Conservation (phyloP, 306 rosid genomes). For the Quercus cerris region DNA sequence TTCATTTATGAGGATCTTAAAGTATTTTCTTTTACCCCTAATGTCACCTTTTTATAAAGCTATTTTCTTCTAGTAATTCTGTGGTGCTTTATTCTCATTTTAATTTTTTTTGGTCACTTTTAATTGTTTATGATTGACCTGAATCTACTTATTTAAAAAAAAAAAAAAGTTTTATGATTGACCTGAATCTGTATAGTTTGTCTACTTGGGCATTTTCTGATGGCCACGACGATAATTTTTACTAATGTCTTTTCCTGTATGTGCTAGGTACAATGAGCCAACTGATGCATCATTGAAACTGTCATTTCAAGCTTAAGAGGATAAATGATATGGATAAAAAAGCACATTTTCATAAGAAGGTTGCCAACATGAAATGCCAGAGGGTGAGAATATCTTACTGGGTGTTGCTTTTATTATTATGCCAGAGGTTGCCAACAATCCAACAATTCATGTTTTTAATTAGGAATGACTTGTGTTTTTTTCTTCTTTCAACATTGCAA, state of each 20-base stretch:
- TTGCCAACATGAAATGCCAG: slow-evolving; percentile 64
- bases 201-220: neutral
- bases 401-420: neutral
- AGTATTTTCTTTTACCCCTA: neutral
- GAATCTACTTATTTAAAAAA: too few species aligned
- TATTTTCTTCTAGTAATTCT: neutral
- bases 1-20: neutral
- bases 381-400: slow-evolving; percentile 45
- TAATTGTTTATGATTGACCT: neutral
- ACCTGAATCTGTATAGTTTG: too few species aligned
- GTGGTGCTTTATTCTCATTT: neutral
- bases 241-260: neutral
- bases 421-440: neutral
- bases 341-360: slow-evolving; percentile 44
- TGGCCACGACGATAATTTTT: neutral
- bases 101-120: neutral
- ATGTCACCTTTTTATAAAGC: neutral
- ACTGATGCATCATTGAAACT: slow-evolving; percentile 29
- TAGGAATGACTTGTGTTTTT: neutral
- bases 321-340: slow-evolving; percentile 61
- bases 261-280: slow-evolving; percentile 13
- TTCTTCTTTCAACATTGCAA: slow-evolving; percentile 10
- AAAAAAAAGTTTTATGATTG: neutral
- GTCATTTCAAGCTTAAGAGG: slow-evolving; percentile 35
- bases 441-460: neutral